Evolutionary conservation across 345 rosid genomes (phyloP), one percentile per base, ranked within the genome.

Genomic region (Theobroma cacao): DNA sequence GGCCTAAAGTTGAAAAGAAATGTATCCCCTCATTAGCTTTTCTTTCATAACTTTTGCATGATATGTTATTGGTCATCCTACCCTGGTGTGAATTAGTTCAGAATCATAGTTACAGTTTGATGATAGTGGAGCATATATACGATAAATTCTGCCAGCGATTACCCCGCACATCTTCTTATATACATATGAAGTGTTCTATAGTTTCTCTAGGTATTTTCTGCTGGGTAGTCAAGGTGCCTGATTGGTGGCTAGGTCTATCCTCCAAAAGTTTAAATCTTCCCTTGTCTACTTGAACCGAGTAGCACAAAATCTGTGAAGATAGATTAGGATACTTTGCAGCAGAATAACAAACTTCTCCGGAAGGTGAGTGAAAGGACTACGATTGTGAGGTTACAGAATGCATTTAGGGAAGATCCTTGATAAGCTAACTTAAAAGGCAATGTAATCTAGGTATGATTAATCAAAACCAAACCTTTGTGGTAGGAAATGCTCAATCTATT

Each of bases 1-100:
- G 70, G 53, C 84, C 82, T 38, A 87, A 77, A 81, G 84, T 53
- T 7, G 89, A 80, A 70, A 89, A 77, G 53, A 87, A 85, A 80
- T 62, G 94, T 89, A 84, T 83, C 24, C 30, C 73, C 56, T 65
- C 71, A 56, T 62, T 12, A 24, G 40, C 59, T 73, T 62, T 15
- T 34, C n/a, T 45, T 65, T 50, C 52, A 65, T 62, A 36, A 47
- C n/a, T 60, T 60, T 13, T 1, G 28, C 14, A 1, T 36, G 52
- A 53, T 73, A n/a, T 17, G 24, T 63, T 14, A 33, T 14, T 15
- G 7, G 6, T 77, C 22, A 26, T 47, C 24, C 18, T 43, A 50
- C 36, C 12, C 0, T 34, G 24, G 7, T 20, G 28, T 64, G 8
- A 2, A 30, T 30, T 28, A 15, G 4, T 28, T 9, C 8, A 33